Percentiles rank a stretch among this genome's conserved stretches.
Evolutionary conservation across 345 rosid species (phyloP).

Genomic region (Stellera chamaejasme): DNA sequence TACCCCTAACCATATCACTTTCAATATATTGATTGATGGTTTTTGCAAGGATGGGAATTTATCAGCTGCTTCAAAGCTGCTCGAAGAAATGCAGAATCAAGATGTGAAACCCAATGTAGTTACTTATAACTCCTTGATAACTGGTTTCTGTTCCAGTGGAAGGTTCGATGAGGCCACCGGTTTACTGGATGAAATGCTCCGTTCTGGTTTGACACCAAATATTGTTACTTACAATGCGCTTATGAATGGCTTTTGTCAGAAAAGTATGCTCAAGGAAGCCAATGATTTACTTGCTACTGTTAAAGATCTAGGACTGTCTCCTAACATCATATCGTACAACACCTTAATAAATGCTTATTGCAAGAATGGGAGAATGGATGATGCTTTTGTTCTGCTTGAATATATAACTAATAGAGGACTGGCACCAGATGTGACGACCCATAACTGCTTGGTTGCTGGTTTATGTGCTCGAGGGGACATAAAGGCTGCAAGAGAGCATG

Average conservation of each 20-base stretch:
- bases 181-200: constrained; percentile 48
- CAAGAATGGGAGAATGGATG: constrained; percentile 43
- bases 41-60: constrained; percentile 67
- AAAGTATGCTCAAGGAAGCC: constrained; percentile 51
- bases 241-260: constrained; percentile 66
- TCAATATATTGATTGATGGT: constrained; percentile 73
- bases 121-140: constrained; percentile 55
- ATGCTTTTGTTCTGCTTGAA: constrained; percentile 40
- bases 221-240: constrained; percentile 57
- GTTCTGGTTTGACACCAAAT: constrained; percentile 39
- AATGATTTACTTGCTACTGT: constrained; percentile 33
- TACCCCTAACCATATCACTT: constrained; percentile 44
- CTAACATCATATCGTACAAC: constrained; percentile 44
- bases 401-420: constrained; percentile 44
- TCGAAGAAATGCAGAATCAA: constrained; percentile 62
- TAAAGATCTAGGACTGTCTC: constrained; percentile 33
- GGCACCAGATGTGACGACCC: constrained; percentile 43
- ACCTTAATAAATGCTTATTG: constrained; percentile 65
- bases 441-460: constrained; percentile 69
- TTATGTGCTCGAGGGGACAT: constrained; percentile 42
- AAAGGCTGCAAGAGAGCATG: constrained; percentile 29
- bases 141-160: constrained; percentile 41
- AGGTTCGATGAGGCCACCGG: constrained; percentile 45
- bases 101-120: constrained; percentile 43
- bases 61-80: constrained; percentile 41